Conservation (phyloP, 2,329 filamentous ascomycete genomes). For the Pestalotiopsis sp. region DNA sequence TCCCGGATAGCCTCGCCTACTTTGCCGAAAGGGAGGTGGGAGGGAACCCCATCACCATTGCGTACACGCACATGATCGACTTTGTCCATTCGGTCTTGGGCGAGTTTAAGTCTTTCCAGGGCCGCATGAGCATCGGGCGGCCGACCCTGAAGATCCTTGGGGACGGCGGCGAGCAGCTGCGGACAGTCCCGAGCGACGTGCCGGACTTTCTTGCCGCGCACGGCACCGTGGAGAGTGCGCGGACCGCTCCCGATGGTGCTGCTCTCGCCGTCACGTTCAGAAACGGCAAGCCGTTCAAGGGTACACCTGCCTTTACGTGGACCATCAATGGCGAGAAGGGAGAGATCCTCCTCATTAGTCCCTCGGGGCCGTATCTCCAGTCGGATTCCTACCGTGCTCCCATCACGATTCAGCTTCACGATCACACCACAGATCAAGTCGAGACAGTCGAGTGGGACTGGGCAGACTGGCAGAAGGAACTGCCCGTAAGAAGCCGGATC, state of each 20-base stretch:
- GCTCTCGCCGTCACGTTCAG: slow-evolving; percentile 46
- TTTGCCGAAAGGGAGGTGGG: slow-evolving; percentile 46
- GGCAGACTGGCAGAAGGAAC: slow-evolving; percentile 46
- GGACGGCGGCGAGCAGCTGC: slow-evolving; percentile 27
- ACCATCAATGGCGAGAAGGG: slow-evolving; percentile 53
- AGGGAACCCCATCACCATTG: slow-evolving; percentile 24
- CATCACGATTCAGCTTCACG: slow-evolving; percentile 51
- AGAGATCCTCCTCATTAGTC: slow-evolving; percentile 43
- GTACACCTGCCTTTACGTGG: slow-evolving; percentile 47
- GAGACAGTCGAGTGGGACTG: slow-evolving; percentile 46
- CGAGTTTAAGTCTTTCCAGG: slow-evolving; percentile 39
- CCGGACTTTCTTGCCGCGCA: slow-evolving; percentile 45
- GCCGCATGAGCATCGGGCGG: slow-evolving; percentile 46
- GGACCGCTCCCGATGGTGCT: slow-evolving; percentile 32
- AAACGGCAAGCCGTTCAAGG: slow-evolving; percentile 50
- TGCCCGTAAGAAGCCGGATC: slow-evolving; percentile 46
- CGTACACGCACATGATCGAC: slow-evolving; percentile 39
- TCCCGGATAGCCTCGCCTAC: slow-evolving; percentile 43
- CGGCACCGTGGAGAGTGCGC: slow-evolving; percentile 35
- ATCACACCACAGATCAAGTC: slow-evolving; percentile 45
- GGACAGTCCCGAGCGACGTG: slow-evolving; percentile 39
- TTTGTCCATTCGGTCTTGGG: slow-evolving; percentile 47
- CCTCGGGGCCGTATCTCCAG: slow-evolving; percentile 26
- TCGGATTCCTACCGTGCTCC: slow-evolving; percentile 36
- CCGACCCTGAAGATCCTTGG: slow-evolving; percentile 39